Evolutionary conservation across 176 grass and related monocot genomes (phyloP).

Genomic region (Musa beccarii): DNA sequence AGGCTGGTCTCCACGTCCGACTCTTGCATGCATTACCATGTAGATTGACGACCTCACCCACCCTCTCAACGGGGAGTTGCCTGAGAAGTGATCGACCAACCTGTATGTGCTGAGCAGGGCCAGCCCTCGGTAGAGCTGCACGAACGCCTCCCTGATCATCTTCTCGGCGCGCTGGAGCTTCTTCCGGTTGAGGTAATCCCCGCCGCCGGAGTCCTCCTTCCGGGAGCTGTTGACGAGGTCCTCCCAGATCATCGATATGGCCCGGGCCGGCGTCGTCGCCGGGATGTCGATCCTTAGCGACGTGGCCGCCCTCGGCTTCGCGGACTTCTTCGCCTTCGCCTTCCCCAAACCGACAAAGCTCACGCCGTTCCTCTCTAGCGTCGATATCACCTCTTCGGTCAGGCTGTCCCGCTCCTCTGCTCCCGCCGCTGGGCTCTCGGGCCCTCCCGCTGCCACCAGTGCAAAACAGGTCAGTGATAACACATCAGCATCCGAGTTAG

Average conservation of each 20-base stretch:
- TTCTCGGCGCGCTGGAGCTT: conserved; percentile 40
- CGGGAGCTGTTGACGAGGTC: conserved; percentile 27
- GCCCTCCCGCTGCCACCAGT: neutral
- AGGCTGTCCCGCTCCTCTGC: neutral
- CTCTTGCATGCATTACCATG: neutral
- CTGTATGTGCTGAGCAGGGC: conserved; percentile 33
- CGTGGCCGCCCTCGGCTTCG: conserved; percentile 21
- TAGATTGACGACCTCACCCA: neutral
- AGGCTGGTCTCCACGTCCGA: too few species aligned
- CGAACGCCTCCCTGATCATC: conserved; percentile 32
- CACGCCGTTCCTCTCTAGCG: conserved; percentile 35
- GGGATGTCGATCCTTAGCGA: conserved; percentile 41
- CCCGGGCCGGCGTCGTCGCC: conserved; percentile 20
- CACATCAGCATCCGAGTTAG: neutral
- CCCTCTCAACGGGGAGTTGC: neutral
- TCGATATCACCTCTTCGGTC: conserved; percentile 26
- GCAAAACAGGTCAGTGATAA: neutral
- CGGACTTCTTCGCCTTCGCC: conserved; percentile 18
- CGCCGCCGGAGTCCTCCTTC: conserved; percentile 15
- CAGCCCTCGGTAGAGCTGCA: conserved; percentile 33
- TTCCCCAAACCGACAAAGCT: conserved; percentile 12
- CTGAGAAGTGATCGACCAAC: neutral
- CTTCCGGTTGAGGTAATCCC: conserved; percentile 28
- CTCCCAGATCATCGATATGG: conserved; percentile 33
- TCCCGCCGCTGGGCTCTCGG: neutral